Evolutionary conservation across 768 basidiomycete genomes (phyloP).

Genomic region (Pleurotus platypus): DNA sequence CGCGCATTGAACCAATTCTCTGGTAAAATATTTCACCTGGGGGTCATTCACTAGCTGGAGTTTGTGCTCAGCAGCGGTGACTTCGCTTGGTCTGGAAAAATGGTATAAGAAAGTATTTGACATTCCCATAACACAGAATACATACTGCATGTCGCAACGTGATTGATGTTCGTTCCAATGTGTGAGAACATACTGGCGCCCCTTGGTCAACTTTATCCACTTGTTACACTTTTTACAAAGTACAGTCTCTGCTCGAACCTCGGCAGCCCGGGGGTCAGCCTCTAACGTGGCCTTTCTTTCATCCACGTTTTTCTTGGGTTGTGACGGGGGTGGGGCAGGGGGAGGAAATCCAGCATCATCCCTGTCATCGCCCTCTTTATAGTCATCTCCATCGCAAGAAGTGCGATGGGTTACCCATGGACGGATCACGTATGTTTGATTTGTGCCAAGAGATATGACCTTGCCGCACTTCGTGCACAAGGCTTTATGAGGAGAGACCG

Average conservation of each 20-base stretch:
- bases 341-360: slow-evolving; percentile 23
- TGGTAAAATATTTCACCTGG: slow-evolving; percentile 48
- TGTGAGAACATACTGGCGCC: slow-evolving; percentile 33
- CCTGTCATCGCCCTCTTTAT: slow-evolving; percentile 18
- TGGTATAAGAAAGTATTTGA: neutral
- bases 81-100: slow-evolving; percentile 45
- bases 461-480: slow-evolving; percentile 57
- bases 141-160: slow-evolving; percentile 44
- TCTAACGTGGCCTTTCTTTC: slow-evolving; percentile 52
- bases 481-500: slow-evolving; percentile 54
- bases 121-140: slow-evolving; percentile 12
- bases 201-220: slow-evolving; percentile 54
- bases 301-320: slow-evolving; percentile 26
- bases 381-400: slow-evolving; percentile 43
- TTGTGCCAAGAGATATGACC: slow-evolving; percentile 51
- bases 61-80: slow-evolving; percentile 61
- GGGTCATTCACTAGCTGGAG: slow-evolving; percentile 61
- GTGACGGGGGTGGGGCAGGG: slow-evolving; percentile 15
- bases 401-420: slow-evolving; percentile 61
- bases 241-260: slow-evolving; percentile 46
- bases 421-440: slow-evolving; percentile 51
- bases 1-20: slow-evolving; percentile 45
- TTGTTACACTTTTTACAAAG: slow-evolving; percentile 60
- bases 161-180: slow-evolving; percentile 56
- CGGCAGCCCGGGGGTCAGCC: slow-evolving; percentile 48